Base-by-base conservation (phyloP, 768 basidiomycete genomes). In the Exidia glandulosa region DNA sequence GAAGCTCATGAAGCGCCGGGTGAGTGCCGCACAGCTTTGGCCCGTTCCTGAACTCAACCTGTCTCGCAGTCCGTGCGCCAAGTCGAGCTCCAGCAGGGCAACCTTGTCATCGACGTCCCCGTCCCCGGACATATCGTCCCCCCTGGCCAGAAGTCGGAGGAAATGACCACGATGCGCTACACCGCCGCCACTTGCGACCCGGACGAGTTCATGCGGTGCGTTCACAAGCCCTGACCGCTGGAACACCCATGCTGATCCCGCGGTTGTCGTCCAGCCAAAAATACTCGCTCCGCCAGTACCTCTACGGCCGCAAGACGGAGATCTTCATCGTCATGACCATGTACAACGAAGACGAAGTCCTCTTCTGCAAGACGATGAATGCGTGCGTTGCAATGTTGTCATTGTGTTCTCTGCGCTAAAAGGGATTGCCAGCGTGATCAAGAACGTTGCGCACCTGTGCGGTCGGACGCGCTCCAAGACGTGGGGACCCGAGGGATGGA, bases 311-410 rank as follows among this genome's bases (percentile, higher is more conserved):
- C 58, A 79, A 85, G 58, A 95, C 93, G 9, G 94, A 95, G 72
- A 79, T 96, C 14, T 94, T 95, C 74, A 90, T 96, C 65, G 92
- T 94, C 45, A 90, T 95, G 84, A 95, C 93, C 48, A 94, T 95
- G 91, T 90, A 90, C 71, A 94, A 94, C 70, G 93, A 96, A 74
- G 90, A 90, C 67, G 88, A 90, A 68, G 75, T 85, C 9, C 75
- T 90, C 30, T 91, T 90, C 69, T 76, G 77, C 68, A 81, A 78
- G 68, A 93, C 90, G 12, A 90, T 93, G 87, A 90, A 91, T 65
- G 82, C 88, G 85, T 87, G 67, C 67, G 86, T 3, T 27, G 36
- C 31, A 33, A 25, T 32, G 59, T 62, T 50, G 48, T 58, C 58
- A 54, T 14, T 27, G 23, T 19, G 33, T 10, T 14, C 7, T 41